Percentiles rank a stretch among this genome's conserved stretches.
Conservation (phyloP, 2,329 filamentous ascomycete genomes). For the Venturia aucupariae region DNA sequence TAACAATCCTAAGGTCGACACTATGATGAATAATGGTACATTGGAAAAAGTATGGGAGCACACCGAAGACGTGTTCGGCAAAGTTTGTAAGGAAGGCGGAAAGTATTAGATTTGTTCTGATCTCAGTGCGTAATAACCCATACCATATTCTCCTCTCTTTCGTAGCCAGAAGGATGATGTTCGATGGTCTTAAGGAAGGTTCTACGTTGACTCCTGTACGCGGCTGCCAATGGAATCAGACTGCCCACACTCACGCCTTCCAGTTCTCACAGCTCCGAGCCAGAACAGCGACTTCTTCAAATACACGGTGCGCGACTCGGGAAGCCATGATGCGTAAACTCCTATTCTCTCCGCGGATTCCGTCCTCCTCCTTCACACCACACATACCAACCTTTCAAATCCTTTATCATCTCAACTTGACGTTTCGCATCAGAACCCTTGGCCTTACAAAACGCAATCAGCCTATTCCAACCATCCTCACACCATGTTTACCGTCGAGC, state of each 20-base stretch:
- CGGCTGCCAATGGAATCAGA: too few relatives aligned
- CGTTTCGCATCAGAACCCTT: not conserved
- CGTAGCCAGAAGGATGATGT: not conserved
- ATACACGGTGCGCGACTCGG: not conserved
- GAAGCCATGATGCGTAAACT: not conserved
- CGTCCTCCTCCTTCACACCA: not conserved
- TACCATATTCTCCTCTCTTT: not conserved
- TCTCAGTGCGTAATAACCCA: not conserved
- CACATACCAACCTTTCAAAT: not conserved
- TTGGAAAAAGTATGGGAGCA: slow-evolving; percentile 25
- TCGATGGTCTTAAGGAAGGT: too few relatives aligned
- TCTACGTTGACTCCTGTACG: too few relatives aligned
- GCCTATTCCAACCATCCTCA: not conserved
- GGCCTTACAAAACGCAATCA: not conserved
- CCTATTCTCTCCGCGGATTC: not conserved
- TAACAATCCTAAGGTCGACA: slow-evolving; percentile 16
- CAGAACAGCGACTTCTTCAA: not conserved
- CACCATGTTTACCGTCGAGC: not conserved
- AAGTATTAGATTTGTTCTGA: not conserved
- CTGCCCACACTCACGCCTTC: not conserved
- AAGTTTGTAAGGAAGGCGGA: slow-evolving; percentile 17
- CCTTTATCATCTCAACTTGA: not conserved
- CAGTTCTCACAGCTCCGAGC: too few relatives aligned
- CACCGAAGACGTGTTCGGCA: slow-evolving; percentile 25
- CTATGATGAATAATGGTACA: slow-evolving; percentile 21